phyloP scores from a whole-genome alignment of 2,329 filamentous ascomycete species.

The Fusarium falciforme region DNA sequence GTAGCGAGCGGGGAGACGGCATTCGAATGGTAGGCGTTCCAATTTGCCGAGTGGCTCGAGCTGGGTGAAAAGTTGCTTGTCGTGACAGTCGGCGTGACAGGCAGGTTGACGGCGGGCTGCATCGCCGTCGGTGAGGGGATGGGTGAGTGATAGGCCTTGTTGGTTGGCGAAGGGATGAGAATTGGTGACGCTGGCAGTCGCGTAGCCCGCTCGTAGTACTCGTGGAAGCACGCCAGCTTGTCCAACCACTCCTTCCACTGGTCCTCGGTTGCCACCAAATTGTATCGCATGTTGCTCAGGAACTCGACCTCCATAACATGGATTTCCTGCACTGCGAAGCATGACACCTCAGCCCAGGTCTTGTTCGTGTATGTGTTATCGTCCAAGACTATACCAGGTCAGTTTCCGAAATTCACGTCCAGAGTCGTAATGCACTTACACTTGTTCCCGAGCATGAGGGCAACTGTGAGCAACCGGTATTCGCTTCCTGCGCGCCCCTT shows the following conservation, averaged over 20 bases:
- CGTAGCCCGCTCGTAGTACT: constrained; percentile 81
- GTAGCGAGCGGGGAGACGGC: constrained; percentile 61
- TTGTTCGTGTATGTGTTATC: constrained; percentile 99
- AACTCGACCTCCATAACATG: constrained; percentile 99
- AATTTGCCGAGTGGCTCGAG: constrained; percentile 51
- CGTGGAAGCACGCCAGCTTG: constrained; percentile 83
- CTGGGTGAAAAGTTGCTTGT: constrained; percentile 55
- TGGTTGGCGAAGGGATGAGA: constrained; percentile 54
- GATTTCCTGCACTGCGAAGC: constrained; percentile 92
- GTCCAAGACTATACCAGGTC: constrained; percentile 75
- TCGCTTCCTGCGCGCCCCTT: constrained; percentile 94
- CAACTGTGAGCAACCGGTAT: constrained; percentile 91
- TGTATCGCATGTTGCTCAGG: constrained; percentile 97
- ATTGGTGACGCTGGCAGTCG: constrained; percentile 56
- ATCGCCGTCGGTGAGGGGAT: constrained; percentile 61
- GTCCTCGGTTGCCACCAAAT: constrained; percentile 84
- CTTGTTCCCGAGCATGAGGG: constrained; percentile 98
- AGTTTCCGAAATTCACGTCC: constrained; percentile 21
- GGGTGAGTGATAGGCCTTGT: constrained; percentile 57
- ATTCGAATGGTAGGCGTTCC: constrained; percentile 54
- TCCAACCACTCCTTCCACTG: constrained; percentile 91
- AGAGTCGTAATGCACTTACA: constrained; percentile 64
- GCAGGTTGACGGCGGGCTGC: constrained; percentile 45
- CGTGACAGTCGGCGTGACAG: constrained; percentile 48
- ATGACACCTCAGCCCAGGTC: constrained; percentile 98